Conservation (phyloP, 495 filamentous ascomycete species). For the Hapsidospora chrysogenum region DNA sequence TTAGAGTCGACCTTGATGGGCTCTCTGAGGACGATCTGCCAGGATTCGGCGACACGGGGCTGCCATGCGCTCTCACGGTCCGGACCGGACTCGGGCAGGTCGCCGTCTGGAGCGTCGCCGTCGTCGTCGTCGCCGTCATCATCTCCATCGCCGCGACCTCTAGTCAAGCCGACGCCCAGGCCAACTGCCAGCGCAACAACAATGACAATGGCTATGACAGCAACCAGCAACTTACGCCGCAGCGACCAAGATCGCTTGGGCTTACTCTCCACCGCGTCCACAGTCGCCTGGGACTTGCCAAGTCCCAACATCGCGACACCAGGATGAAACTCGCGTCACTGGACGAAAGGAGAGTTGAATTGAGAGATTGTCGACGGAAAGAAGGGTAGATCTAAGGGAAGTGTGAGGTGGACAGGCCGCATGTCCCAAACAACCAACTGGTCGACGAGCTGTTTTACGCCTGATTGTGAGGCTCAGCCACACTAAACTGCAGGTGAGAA, state of each 20-base stretch:
- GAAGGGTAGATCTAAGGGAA: no score
- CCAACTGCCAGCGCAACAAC: neutral
- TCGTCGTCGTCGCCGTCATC: neutral
- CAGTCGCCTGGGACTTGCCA: neutral
- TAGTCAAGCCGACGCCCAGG: neutral
- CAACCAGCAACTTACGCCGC: neutral
- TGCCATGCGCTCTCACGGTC: neutral
- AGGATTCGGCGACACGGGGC: neutral
- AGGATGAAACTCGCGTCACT: no score
- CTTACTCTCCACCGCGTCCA: neutral
- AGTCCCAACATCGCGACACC: no score
- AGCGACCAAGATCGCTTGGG: neutral
- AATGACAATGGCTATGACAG: neutral
- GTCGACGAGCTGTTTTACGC: no score
- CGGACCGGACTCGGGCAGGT: neutral
- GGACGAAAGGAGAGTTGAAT: no score
- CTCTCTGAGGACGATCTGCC: neutral
- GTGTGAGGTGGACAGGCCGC: no score
- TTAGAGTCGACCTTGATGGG: neutral
- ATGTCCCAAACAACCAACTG: no score
- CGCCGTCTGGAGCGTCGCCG: no score
- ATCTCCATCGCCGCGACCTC: neutral
- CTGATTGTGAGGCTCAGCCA: no score
- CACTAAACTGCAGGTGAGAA: no score
- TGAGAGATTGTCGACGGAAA: no score